A percentile compares a stretch with the other conserved stretches of the same genome.
Conservation (phyloP, 768 basidiomycete species). For the Mycena vulgaris region DNA sequence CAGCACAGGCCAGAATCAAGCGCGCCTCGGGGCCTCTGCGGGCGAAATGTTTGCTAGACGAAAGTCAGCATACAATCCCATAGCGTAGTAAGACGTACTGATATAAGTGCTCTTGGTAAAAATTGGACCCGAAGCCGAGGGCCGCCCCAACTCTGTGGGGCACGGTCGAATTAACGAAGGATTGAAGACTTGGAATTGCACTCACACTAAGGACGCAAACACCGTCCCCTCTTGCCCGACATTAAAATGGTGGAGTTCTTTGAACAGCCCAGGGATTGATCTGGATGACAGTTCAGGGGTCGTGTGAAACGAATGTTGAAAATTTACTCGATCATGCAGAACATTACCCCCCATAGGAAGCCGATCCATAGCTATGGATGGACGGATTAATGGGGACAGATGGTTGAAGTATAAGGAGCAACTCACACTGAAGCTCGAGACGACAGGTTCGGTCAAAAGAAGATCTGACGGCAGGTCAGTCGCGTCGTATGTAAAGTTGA, state of each 20-base stretch:
- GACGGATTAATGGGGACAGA: background rate
- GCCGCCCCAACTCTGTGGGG: constrained; percentile 59
- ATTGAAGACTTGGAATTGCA: background rate
- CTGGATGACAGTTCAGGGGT: constrained; percentile 49
- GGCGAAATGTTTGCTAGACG: constrained; percentile 44
- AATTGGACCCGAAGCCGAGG: constrained; percentile 60
- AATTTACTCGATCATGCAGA: constrained; percentile 72
- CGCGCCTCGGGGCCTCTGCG: constrained; percentile 64
- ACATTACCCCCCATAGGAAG: constrained; percentile 84
- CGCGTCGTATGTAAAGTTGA: background rate
- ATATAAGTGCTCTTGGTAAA: constrained; percentile 63
- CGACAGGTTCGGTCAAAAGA: constrained; percentile 80
- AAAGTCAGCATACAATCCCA: background rate
- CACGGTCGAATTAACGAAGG: background rate
- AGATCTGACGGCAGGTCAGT: constrained; percentile 59
- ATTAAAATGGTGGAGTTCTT: constrained; percentile 64
- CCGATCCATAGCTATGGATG: constrained; percentile 74
- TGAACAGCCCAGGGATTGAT: constrained; percentile 66
- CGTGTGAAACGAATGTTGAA: background rate
- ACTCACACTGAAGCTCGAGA: constrained; percentile 79
- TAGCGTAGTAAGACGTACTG: constrained; percentile 48
- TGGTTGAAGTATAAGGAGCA: constrained; percentile 50
- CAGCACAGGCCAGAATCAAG: constrained; percentile 64
- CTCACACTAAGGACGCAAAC: constrained; percentile 64
- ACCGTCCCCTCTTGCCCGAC: constrained; percentile 65